Base-by-base conservation (phyloP, 202 grass and related monocot species). In the Bolboschoenoplectus hybrid region DNA sequence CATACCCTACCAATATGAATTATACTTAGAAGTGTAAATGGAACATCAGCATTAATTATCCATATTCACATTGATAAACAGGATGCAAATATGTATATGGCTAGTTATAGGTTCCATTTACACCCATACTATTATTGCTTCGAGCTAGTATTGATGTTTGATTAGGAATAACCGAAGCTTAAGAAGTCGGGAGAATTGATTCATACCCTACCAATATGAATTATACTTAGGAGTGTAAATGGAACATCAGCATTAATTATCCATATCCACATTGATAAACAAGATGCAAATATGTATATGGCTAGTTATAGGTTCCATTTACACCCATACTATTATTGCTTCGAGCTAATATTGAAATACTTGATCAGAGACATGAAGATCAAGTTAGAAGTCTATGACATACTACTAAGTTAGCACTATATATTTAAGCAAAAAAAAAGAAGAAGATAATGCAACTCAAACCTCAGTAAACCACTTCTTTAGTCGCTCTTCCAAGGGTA, bases 391-490 rank as follows among this genome's bases (percentile, higher is more conserved):
- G 9, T n/a, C 69, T 46, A 47, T 20, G 44, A 43, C 44, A 74
- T 2, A 51, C n/a, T 52, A 26, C 20, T 75, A 51, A 52, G 49
- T 75, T 75, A 34, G 71, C 46, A 75, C 9, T 35, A 9, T 4
- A 51, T 6, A 19, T 52, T 52, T 52, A 35, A 75, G 71, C 45
- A 52, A 47, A 47, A 46, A 66, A 68, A 67, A 6, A 5, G 11
- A 16, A 14, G 36, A 66, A 34, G 10, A 36, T n/a, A 55, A 51
- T 70, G 47, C 47, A 57, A 44, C 11, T 34, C 81, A 68, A 57
- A 84, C 82, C 82, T 84, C 66, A 53, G 47, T 84, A 68, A 84
- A 68, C 82, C 82, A 84, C 66, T 84, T 66, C 63, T 70, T 70
- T 84, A 84, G 47, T 71, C 82, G 41, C 65, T 84, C 82, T 84